Conservation (phyloP, 108 stramenopile species). For the Cylindrotheca closterium region DNA sequence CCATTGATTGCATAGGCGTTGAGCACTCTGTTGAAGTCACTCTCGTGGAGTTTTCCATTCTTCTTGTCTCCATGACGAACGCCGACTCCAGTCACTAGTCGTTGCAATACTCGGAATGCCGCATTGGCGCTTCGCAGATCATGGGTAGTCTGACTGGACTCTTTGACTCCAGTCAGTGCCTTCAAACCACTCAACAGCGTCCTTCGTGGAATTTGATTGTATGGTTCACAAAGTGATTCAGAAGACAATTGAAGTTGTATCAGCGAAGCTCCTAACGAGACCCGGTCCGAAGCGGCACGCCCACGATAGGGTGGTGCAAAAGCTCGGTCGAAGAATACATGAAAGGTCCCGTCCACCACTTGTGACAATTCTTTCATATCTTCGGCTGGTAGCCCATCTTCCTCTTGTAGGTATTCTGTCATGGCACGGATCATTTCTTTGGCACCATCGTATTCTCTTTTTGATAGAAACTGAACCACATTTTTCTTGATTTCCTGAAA, state of each 20-base stretch:
- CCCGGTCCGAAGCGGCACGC: conserved; percentile 5
- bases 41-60: conserved; percentile 43
- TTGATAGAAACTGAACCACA: background rate
- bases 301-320: conserved; percentile 45
- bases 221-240: conserved; percentile 37
- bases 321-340: conserved; percentile 33
- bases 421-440: conserved; percentile 18
- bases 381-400: conserved; percentile 1
- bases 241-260: conserved; percentile 55
- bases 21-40: conserved; percentile 77
- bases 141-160: conserved; percentile 8
- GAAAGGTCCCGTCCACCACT: conserved; percentile 47
- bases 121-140: conserved; percentile 35
- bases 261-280: conserved; percentile 49
- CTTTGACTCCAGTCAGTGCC: conserved; percentile 46
- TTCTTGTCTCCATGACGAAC: conserved; percentile 32
- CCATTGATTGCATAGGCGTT: conserved; percentile 57
- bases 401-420: conserved; percentile 18
- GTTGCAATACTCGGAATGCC: conserved; percentile 72
- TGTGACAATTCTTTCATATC: conserved; percentile 15
- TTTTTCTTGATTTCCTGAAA: background rate
- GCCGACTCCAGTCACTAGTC: conserved; percentile 62
- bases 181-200: conserved; percentile 51
- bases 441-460: conserved; percentile 14
- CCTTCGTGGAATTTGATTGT: conserved; percentile 45